These are phyloP conservation scores for Paratinospora sagittata DNA, from an alignment of 164 flowering plant genomes.

Conservation along the genomic window DNA sequence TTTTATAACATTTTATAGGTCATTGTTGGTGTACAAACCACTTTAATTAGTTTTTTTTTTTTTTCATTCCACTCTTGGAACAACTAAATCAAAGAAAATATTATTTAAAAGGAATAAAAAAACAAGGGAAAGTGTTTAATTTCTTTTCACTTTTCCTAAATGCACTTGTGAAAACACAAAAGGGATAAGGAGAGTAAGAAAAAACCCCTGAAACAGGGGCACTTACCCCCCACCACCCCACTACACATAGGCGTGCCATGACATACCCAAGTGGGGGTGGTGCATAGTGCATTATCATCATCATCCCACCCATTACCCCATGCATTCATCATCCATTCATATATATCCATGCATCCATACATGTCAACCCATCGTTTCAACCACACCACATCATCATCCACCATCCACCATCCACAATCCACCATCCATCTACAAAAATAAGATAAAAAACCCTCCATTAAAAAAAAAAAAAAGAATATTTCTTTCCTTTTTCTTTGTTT, in stretches of 20 bases:
- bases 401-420: too few relatives aligned
- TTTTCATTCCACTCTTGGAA: too few relatives aligned
- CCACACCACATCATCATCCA: conserved; percentile 6
- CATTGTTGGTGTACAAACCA: too few relatives aligned
- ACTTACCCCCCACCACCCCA: conserved; percentile 24
- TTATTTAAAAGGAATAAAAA: too few relatives aligned
- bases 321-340: conserved; percentile 14
- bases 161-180: neutral
- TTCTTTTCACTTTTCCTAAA: neutral
- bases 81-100: too few relatives aligned
- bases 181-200: conserved; percentile 39
- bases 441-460: neutral
- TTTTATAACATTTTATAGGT: too few relatives aligned
- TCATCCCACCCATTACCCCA: too few relatives aligned
- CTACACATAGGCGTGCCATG: conserved; percentile 52
- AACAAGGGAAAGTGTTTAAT: neutral
- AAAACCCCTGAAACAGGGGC: conserved; percentile 55
- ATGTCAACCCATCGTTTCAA: conserved; percentile 4
- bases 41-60: too few relatives aligned
- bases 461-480: conserved; percentile 10
- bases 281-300: conserved; percentile 64
- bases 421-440: neutral
- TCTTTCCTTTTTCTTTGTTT: neutral
- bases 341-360: conserved; percentile 1
- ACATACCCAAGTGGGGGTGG: conserved; percentile 57